Percentiles rank a stretch among this genome's conserved stretches.
phyloP scores from a whole-genome alignment of 345 rosid genomes.

The Salix suchowensis region DNA sequence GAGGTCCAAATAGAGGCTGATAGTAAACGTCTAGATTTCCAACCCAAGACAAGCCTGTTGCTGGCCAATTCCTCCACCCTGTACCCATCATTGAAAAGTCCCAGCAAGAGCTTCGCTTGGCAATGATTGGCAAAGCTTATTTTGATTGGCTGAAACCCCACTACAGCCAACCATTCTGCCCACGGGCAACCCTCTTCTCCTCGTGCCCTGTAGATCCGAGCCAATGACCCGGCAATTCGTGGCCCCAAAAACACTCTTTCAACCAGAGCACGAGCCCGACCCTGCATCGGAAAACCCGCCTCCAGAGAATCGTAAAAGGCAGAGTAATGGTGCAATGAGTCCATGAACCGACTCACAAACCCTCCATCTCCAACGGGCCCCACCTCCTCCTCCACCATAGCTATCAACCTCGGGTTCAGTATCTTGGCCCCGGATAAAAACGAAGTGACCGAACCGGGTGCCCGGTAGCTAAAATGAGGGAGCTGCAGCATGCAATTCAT shows the following conservation, averaged over 20 bases:
- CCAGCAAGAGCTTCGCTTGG: constrained; percentile 74
- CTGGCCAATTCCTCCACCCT: constrained; percentile 56
- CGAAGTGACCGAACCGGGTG: constrained; percentile 52
- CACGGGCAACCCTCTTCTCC: constrained; percentile 38
- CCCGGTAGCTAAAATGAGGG: constrained; percentile 58
- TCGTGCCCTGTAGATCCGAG: constrained; percentile 35
- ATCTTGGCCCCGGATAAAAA: constrained; percentile 54
- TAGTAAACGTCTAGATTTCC: constrained; percentile 78
- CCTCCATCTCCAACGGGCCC: constrained; percentile 50
- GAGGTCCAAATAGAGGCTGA: constrained; percentile 78
- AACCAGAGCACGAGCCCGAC: constrained; percentile 55
- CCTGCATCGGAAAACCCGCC: constrained; percentile 65
- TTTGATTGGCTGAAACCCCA: constrained; percentile 41
- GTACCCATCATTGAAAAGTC: constrained; percentile 72
- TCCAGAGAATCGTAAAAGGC: constrained; percentile 80
- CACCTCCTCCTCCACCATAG: constrained; percentile 65
- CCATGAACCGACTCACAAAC: constrained; percentile 70
- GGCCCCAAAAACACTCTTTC: constrained; percentile 73
- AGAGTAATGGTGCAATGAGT: constrained; percentile 74
- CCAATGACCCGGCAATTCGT: constrained; percentile 49
- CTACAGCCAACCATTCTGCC: constrained; percentile 45
- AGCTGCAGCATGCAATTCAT: constrained; percentile 78
- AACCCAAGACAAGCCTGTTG: constrained; percentile 65
- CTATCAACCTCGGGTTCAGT: constrained; percentile 50
- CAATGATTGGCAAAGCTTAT: constrained; percentile 81